A percentile compares a stretch with the other conserved stretches of the same genome.
These are phyloP conservation scores for Orbilia oligospora DNA, from an alignment of 2,329 filamentous ascomycete species.

Conservation along the genomic window DNA sequence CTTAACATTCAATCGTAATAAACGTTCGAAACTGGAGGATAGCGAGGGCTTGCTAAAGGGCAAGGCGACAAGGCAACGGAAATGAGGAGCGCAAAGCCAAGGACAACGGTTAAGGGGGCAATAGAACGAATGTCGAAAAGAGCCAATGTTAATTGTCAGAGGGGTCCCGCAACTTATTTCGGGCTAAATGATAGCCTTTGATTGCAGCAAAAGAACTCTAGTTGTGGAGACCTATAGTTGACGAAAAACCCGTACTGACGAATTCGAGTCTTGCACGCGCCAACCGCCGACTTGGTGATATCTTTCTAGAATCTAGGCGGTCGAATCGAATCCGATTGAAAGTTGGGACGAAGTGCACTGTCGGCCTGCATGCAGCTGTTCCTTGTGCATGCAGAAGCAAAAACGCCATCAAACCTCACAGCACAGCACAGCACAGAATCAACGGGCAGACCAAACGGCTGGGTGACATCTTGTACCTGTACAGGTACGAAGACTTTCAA, in stretches of 20 bases:
- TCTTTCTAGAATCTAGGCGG: background rate
- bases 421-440: conserved; percentile 9
- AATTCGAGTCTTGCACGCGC: conserved; percentile 31
- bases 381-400: conserved; percentile 21
- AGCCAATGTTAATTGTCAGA: conserved; percentile 46
- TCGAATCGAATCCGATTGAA: conserved; percentile 15
- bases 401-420: conserved; percentile 20
- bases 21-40: conserved; percentile 6
- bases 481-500: conserved; percentile 8
- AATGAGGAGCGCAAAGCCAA: conserved; percentile 54
- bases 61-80: conserved; percentile 59
- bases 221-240: conserved; percentile 16
- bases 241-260: background rate
- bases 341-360: conserved; percentile 42
- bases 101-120: conserved; percentile 46
- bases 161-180: conserved; percentile 40
- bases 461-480: background rate
- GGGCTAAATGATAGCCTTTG: conserved; percentile 36
- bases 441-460: conserved; percentile 18
- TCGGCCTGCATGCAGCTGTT: conserved; percentile 29
- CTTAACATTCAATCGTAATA: conserved; percentile 16
- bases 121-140: conserved; percentile 22
- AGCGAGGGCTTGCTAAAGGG: conserved; percentile 17
- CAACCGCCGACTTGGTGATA: conserved; percentile 12
- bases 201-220: conserved; percentile 44